Base-by-base conservation (phyloP, 805 yeast genomes). In the Jamesozyma spencerorum region DNA sequence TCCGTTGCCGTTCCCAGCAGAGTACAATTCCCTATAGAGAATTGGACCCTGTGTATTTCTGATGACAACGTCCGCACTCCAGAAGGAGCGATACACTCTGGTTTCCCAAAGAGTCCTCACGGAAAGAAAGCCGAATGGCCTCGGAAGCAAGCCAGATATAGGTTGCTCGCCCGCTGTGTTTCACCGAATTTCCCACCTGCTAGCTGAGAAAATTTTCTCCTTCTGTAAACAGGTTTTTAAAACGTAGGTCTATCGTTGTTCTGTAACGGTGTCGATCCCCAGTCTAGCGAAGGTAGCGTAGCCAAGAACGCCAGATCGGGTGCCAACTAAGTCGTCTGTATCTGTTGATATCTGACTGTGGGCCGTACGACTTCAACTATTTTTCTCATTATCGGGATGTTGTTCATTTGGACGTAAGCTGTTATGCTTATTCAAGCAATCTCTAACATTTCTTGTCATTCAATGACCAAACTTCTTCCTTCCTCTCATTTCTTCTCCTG, bases 151-250 rank as follows among this genome's bases (percentile, higher is more conserved):
- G 31, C 33, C 8, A 20, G 17, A 17, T 14, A 35, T n/a, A n/a
- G n/a, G n/a, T 12, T 7, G 3, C 34, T 13, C 28, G 15, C 19
- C 49, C 55, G 50, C 51, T 46, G 60, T 47, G 58, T 53, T 59
- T 47, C 64, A 59, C 64, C 64, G 64, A 59, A 59, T 59, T 59
- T 59, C 64, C 64, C 64, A 59, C 64, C 63, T 59, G 64, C 45
- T 39, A 18, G 8, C 15, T 11, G 29, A 39, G 34, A 15, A 13
- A 22, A 30, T 13, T 11, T 20, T 19, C 29, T 34, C 43, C 43
- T 47, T 45, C 33, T 49, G 55, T 37, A 49, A 50, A 42, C 58
- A 54, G 58, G 58, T 54, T 42, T 47, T 47, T 49, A 38, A 49
- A 48, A 47, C 57, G 58, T 46, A 53, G 54, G 54, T 51, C 45